phyloP scores from a whole-genome alignment of 2,329 filamentous ascomycete genomes.

The Cyclaneusma minus region DNA sequence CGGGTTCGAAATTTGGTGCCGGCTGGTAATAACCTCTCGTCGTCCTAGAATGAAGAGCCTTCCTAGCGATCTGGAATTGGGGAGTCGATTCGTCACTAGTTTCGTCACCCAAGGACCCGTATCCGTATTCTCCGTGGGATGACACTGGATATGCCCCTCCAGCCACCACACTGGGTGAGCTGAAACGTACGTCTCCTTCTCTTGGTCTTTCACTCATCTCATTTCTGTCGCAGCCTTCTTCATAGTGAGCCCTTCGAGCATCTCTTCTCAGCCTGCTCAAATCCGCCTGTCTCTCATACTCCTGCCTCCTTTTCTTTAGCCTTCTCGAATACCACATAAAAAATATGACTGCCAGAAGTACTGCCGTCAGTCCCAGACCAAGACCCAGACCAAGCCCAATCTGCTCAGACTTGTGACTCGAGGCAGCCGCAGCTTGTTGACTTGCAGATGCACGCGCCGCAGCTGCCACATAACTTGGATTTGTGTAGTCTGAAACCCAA shows the following conservation, averaged over 20 bases:
- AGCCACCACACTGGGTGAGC: slow-evolving; percentile 32
- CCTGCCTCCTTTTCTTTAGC: slow-evolving; percentile 21
- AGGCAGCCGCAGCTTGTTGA: slow-evolving; percentile 7
- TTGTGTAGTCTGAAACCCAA: slow-evolving; percentile 41
- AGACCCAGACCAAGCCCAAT: slow-evolving; percentile 49
- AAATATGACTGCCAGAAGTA: slow-evolving; percentile 29
- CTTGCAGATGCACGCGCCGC: slow-evolving; percentile 7
- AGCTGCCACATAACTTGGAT: slow-evolving; percentile 20
- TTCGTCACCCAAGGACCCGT: slow-evolving; percentile 1
- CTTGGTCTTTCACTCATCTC: too few species aligned
- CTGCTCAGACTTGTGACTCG: slow-evolving; percentile 21
- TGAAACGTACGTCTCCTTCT: slow-evolving; percentile 35
- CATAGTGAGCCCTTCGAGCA: too few species aligned
- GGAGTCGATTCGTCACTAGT: too few species aligned
- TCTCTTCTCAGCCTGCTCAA: too few species aligned
- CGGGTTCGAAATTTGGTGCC: slow-evolving; percentile 26
- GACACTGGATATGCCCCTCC: slow-evolving; percentile 19
- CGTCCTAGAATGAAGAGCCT: slow-evolving; percentile 20
- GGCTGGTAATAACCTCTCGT: slow-evolving; percentile 21
- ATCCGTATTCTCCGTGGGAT: slow-evolving; percentile 5
- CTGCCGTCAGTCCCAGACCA: slow-evolving; percentile 42
- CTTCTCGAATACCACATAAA: slow-evolving; percentile 34
- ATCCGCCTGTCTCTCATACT: too few species aligned
- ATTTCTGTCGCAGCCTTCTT: too few species aligned
- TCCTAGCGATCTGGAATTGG: slow-evolving; percentile 17